Base-by-base conservation (phyloP, 2,329 filamentous ascomycete species). In the Chaetothyriales sp. region DNA sequence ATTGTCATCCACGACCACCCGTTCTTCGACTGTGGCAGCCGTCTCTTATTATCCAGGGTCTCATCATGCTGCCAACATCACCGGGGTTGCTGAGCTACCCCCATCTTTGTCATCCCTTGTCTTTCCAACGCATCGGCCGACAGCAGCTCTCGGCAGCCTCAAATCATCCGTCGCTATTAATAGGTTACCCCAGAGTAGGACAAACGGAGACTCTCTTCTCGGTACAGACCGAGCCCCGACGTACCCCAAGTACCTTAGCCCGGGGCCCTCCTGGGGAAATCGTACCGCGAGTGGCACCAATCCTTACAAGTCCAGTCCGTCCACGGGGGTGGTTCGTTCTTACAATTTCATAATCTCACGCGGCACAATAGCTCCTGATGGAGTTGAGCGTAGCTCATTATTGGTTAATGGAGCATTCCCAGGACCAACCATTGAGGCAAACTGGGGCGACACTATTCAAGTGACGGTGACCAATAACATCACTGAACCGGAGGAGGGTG, bases 401-500 rank as follows among this genome's bases (percentile, higher is more conserved):
- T 52, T 61, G 7, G 56, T 65, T 52, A 69, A 66, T 48, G 64
- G 61, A 15, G 55, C 62, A 7, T 65, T 66, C 54, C 84, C 84
- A 1, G 84, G 81, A 0, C 85, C 85, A 0, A 70, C 74, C 20
- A 55, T 64, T 46, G 58, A 63, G 46, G 58, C 57, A n/a, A 58
- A 61, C 37, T 58, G 63, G 55, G 60, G 58, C 33, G 60, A 62
- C 47, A 56, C 56, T 25, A 62, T 65, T 43, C 51, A 62, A 49
- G 59, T 69, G 18, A 62, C 59, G 5, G 65, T 69, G 7, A 56
- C 58, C 20, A 71, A 71, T 55, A 54, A 63, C 20, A 61, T 67
- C 7, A 59, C 60, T 5, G 61, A 55, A 18, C 54, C 55, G 5
- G 53, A 60, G 29, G 63, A 67, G 49, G 65, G 65, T 1, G 70